Percentiles rank a stretch among this genome's conserved stretches.
These are phyloP conservation scores for Mycotypha africana DNA, from an alignment of 371 early-diverging fungal species.

Conservation along the genomic window DNA sequence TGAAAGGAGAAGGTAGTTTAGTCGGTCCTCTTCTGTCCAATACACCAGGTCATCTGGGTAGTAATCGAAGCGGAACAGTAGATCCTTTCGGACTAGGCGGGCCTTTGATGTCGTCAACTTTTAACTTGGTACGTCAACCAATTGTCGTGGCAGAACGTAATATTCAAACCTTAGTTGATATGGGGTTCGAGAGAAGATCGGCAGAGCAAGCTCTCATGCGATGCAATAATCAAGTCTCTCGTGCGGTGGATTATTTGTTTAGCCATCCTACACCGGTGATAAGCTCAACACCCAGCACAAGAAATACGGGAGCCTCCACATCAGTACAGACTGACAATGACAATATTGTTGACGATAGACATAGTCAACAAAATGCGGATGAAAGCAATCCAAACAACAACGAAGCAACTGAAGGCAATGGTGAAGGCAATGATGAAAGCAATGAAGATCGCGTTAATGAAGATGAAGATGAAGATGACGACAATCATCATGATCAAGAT, in stretches of 20 bases:
- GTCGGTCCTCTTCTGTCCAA: constrained; percentile 6
- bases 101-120: constrained; percentile 29
- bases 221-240: constrained; percentile 71
- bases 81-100: constrained; percentile 26
- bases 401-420: not conserved
- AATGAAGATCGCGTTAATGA: constrained; percentile 16
- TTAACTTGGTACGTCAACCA: constrained; percentile 29
- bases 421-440: constrained; percentile 11
- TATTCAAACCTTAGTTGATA: constrained; percentile 73
- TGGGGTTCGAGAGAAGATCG: constrained; percentile 86
- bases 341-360: not conserved
- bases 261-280: constrained; percentile 64
- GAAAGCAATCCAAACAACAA: constrained; percentile 2
- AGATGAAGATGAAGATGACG: constrained; percentile 15
- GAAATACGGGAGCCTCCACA: not conserved
- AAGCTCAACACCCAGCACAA: constrained; percentile 1
- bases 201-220: constrained; percentile 80
- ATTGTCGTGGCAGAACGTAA: constrained; percentile 52
- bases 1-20: constrained; percentile 62
- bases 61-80: not conserved
- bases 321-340: not conserved
- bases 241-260: constrained; percentile 88
- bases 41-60: constrained; percentile 8
- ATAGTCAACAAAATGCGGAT: constrained; percentile 2
- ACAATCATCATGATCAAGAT: constrained; percentile 13